Evolutionary conservation across 1,139 yeast species (phyloP).

Genomic region (Hyphopichia pseudoburtonii): DNA sequence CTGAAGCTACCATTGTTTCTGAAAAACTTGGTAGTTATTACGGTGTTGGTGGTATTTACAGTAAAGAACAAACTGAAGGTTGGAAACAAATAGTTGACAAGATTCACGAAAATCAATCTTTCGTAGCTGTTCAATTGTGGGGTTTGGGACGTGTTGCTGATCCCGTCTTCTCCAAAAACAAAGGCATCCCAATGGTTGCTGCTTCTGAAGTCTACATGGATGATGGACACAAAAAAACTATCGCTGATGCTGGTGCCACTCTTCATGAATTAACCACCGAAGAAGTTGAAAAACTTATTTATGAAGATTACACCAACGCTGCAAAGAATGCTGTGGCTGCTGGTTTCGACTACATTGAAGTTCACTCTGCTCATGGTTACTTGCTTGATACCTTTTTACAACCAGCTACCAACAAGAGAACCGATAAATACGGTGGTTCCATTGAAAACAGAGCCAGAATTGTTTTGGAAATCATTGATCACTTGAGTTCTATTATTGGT

Average conservation of each 20-base stretch:
- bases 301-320: slow-evolving; percentile 37
- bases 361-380: slow-evolving; percentile 72
- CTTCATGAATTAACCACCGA: slow-evolving; percentile 41
- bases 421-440: slow-evolving; percentile 67
- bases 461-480: slow-evolving; percentile 56
- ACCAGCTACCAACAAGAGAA: slow-evolving; percentile 50
- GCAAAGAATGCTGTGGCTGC: slow-evolving; percentile 52
- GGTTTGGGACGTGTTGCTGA: slow-evolving; percentile 55
- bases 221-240: slow-evolving; percentile 21
- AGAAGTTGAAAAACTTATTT: slow-evolving; percentile 32
- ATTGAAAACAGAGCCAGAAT: slow-evolving; percentile 65
- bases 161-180: slow-evolving; percentile 38
- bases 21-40: slow-evolving; percentile 36
- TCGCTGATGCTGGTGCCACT: slow-evolving; percentile 28
- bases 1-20: slow-evolving; percentile 36
- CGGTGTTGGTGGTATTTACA: slow-evolving; percentile 56
- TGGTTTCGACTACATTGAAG: slow-evolving; percentile 72
- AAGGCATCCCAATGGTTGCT: slow-evolving; percentile 25
- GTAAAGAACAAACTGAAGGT: slow-evolving; percentile 42
- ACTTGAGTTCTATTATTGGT: slow-evolving; percentile 50
- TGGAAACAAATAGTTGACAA: slow-evolving; percentile 52
- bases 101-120: slow-evolving; percentile 56
- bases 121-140: slow-evolving; percentile 35
- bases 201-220: slow-evolving; percentile 24
- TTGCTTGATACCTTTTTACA: slow-evolving; percentile 59